Evolutionary conservation across 2,329 filamentous ascomycete genomes (phyloP).

Genomic region (Cladosporium colombiae): DNA sequence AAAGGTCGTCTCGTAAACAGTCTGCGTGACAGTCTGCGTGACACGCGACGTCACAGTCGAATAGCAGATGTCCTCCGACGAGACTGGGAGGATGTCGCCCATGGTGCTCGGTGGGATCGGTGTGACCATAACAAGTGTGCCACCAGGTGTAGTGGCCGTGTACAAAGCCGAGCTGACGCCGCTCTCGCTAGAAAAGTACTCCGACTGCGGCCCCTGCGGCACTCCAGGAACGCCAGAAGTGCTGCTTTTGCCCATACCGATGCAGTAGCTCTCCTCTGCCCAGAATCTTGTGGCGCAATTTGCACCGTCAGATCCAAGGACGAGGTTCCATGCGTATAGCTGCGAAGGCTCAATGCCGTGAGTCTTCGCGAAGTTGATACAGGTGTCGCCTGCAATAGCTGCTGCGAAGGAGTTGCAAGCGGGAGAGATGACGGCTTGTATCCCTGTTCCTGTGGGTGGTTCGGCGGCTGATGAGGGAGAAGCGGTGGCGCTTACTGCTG

Average conservation of each 20-base stretch:
- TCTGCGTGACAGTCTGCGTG: neutral
- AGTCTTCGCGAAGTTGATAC: slow-evolving; percentile 1
- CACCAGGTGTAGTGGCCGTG: neutral
- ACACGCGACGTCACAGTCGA: neutral
- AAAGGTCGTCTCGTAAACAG: neutral
- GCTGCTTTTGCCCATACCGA: neutral
- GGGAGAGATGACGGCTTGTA: slow-evolving; percentile 29
- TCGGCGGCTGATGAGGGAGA: neutral
- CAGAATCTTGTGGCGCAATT: slow-evolving; percentile 21
- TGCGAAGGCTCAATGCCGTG: slow-evolving; percentile 9
- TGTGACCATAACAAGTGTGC: neutral
- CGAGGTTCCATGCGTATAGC: slow-evolving; percentile 22
- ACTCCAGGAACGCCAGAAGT: neutral
- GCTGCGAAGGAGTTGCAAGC: slow-evolving; percentile 29
- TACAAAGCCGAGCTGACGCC: neutral
- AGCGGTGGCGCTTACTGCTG: neutral
- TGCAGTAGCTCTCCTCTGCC: slow-evolving; percentile 22
- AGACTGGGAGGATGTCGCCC: neutral
- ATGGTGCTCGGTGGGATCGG: neutral
- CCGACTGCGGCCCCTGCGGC: neutral
- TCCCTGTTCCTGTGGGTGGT: slow-evolving; percentile 6
- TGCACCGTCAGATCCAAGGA: slow-evolving; percentile 20
- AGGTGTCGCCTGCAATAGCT: neutral
- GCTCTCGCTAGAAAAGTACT: neutral
- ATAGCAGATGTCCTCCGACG: neutral